Conservation (phyloP, 2,329 filamentous ascomycete genomes). For the Fusarium begoniae region DNA sequence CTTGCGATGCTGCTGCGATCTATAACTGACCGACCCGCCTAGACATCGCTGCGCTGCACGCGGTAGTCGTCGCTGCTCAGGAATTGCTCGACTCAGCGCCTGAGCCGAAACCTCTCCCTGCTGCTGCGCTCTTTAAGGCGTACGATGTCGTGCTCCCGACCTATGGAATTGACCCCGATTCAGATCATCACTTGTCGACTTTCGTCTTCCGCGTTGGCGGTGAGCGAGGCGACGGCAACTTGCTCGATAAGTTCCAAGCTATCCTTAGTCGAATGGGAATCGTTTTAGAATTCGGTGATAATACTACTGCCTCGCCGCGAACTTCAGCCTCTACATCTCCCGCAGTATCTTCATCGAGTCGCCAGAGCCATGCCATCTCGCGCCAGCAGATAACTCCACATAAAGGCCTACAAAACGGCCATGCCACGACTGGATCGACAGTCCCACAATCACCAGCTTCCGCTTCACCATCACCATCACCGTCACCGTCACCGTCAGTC, state of each 20-base stretch:
- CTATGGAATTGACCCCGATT: constrained; percentile 74
- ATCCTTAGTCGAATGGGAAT: constrained; percentile 77
- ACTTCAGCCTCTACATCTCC: constrained; percentile 38
- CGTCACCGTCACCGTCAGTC: neutral
- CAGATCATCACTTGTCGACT: constrained; percentile 78
- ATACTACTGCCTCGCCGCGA: constrained; percentile 39
- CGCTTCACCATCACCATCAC: neutral
- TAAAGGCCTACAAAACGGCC: constrained; percentile 8
- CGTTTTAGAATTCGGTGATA: constrained; percentile 68
- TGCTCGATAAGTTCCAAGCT: constrained; percentile 76
- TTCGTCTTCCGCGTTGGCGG: constrained; percentile 83
- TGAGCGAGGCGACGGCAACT: constrained; percentile 62
- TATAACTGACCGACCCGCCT: constrained; percentile 18
- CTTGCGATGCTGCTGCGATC: neutral
- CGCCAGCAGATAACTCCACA: neutral
- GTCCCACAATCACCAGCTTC: neutral
- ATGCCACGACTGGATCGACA: constrained; percentile 3
- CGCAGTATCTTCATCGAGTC: constrained; percentile 34
- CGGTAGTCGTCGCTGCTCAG: constrained; percentile 78
- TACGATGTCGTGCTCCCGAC: constrained; percentile 80
- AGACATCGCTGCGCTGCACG: constrained; percentile 84
- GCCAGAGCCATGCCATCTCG: constrained; percentile 14
- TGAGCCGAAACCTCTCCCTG: constrained; percentile 72
- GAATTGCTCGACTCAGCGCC: constrained; percentile 65
- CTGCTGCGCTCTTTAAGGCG: constrained; percentile 80